A percentile compares a stretch with the other conserved stretches of the same genome.
phyloP scores from a whole-genome alignment of 2,329 filamentous ascomycete genomes.

The Ophiostoma perfectum region DNA sequence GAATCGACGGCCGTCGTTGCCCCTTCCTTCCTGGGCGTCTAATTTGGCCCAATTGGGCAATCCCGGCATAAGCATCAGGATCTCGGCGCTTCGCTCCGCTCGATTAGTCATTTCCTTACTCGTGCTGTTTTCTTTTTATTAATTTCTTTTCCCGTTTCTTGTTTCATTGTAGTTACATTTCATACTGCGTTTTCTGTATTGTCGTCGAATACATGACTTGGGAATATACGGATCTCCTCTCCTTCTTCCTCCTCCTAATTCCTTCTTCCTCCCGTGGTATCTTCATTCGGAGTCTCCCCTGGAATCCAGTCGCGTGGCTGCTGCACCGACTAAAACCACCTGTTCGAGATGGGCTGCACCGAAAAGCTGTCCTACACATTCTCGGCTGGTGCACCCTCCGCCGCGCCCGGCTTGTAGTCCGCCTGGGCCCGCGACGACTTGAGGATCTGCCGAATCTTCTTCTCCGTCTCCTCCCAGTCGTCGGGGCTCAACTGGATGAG shows the following conservation, averaged over 20 bases:
- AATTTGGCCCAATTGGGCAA: conserved; percentile 13
- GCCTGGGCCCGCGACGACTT: conserved; percentile 61
- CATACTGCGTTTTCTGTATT: too few species aligned
- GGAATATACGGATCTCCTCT: too few species aligned
- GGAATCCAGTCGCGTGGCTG: too few species aligned
- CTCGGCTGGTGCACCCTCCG: neutral
- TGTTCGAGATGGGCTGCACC: neutral
- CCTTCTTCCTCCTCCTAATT: too few species aligned
- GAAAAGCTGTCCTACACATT: conserved; percentile 4
- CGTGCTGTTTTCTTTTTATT: neutral
- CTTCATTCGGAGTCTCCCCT: too few species aligned
- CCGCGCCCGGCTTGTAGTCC: conserved; percentile 30
- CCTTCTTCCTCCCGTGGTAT: too few species aligned
- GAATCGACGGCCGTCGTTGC: neutral
- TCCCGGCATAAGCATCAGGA: neutral
- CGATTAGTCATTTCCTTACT: neutral
- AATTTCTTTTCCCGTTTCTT: neutral
- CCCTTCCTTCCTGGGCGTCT: conserved; percentile 6
- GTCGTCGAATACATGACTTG: too few species aligned
- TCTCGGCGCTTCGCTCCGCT: neutral
- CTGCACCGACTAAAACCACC: neutral
- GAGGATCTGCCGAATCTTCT: conserved; percentile 73
- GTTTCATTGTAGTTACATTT: too few species aligned
- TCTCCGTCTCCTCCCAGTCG: conserved; percentile 89
- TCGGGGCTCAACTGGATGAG: conserved; percentile 74